Percentiles rank a stretch among this genome's conserved stretches.
Conservation (phyloP, 441 rosid species). For the Omphalea diandra region DNA sequence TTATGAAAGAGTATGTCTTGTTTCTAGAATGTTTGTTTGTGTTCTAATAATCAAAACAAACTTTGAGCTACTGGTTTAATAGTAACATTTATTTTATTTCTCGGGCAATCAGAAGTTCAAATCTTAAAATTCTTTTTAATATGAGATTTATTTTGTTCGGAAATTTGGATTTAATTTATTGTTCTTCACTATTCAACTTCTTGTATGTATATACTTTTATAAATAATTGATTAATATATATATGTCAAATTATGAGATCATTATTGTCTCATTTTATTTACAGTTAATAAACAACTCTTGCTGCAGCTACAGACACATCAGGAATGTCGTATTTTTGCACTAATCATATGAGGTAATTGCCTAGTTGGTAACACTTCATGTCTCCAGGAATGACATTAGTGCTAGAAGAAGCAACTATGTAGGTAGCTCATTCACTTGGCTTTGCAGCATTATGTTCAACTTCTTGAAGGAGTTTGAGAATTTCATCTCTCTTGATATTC, state of each 20-base stretch:
- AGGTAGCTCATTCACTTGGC: slow-evolving; percentile 15
- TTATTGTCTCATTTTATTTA: not conserved
- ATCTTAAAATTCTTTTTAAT: no score
- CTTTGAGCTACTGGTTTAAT: no score
- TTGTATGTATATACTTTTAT: no score
- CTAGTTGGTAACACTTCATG: not conserved
- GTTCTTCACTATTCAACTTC: not conserved
- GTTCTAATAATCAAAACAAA: no score
- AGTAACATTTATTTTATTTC: no score
- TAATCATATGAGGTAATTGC: no score
- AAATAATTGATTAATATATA: no score
- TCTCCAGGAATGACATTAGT: no score
- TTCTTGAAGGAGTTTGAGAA: slow-evolving; percentile 45
- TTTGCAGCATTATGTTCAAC: slow-evolving; percentile 37
- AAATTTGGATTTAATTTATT: not conserved
- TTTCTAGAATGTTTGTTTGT: no score
- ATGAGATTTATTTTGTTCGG: no score
- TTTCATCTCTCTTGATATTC: slow-evolving; percentile 49
- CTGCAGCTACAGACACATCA: not conserved
- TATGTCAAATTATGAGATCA: not conserved
- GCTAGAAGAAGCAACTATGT: not conserved
- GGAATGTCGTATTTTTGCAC: not conserved
- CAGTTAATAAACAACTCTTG: not conserved
- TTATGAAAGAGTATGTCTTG: no score
- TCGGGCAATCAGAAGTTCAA: no score